Conservation (phyloP, 371 early-diverging fungal species). For the Phascolomyces articulosus region DNA sequence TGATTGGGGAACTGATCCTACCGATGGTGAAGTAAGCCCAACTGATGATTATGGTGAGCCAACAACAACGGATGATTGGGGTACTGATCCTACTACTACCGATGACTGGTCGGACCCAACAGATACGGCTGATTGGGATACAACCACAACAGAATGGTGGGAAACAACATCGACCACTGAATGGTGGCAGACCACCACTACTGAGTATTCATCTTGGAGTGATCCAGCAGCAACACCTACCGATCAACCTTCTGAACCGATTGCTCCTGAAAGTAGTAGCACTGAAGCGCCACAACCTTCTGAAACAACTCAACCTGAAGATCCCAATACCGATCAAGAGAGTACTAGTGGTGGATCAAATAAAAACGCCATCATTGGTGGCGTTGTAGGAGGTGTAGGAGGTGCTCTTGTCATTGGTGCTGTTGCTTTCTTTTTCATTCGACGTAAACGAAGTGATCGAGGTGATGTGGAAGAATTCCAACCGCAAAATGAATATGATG, state of each 20-base stretch:
- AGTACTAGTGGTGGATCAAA: not conserved
- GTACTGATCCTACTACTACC: not conserved
- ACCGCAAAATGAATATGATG: slow-evolving; percentile 16
- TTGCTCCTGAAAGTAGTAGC: not conserved
- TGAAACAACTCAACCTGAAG: slow-evolving; percentile 4
- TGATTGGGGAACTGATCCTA: not conserved
- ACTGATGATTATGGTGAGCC: not conserved
- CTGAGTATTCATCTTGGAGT: not conserved
- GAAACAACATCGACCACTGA: slow-evolving; percentile 8
- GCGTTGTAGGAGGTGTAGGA: slow-evolving; percentile 20
- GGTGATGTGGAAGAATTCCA: slow-evolving; percentile 18
- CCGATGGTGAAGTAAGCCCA: not conserved
- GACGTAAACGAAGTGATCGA: slow-evolving; percentile 9
- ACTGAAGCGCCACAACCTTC: not conserved
- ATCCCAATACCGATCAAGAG: not conserved
- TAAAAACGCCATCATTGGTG: slow-evolving; percentile 18
- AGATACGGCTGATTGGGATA: not conserved
- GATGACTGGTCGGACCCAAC: not conserved
- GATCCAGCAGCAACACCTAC: slow-evolving; percentile 1
- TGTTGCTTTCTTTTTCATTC: slow-evolving; percentile 22
- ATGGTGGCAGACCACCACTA: slow-evolving; percentile 7
- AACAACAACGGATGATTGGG: slow-evolving; percentile 2
- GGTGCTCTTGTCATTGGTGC: slow-evolving; percentile 15
- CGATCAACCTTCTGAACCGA: not conserved
- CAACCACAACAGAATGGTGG: slow-evolving; percentile 7